Evolutionary conservation across 1,139 yeast species (phyloP), one percentile per base, ranked within the genome.

Genomic region (Geotrichum citri-aurantii): DNA sequence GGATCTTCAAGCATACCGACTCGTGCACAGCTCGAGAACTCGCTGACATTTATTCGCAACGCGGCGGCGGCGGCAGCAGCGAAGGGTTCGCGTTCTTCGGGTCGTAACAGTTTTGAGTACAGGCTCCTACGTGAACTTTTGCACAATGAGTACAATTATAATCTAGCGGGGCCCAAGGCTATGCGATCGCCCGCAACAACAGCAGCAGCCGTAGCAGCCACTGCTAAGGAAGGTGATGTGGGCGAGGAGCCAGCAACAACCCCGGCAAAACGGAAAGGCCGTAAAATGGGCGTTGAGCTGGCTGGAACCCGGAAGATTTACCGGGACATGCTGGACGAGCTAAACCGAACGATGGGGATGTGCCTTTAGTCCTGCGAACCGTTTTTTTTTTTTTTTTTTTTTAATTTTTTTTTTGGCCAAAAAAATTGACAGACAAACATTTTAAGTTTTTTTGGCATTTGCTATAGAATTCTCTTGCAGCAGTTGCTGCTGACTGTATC

Each of bases 11-110:
- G 7, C 7, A 5, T 26, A 26, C 44, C 44, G 3, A 37, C 17
- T 5, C 44, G 44, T 1, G 19, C 47, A 1, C 47, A 54, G 17
- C 19, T 62, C 17, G 51, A 49, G 10, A 62, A 59, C 42, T 61
- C 65, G 21, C 56, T 62, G 19, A 40, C 40, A 49, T 57, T 63
- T 44, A 48, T 63, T n/a, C 40, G 52, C 10, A 61, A 58, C 47
- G 65, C 65, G 2, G 59, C 61, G 5, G 40, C 44, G 5, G 49
- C 57, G 24, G 37, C 33, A 11, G 33, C 33, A 3, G 12, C 37
- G 33, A 29, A 11, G n/a, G 29, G 7, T 26, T 10, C 17, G n/a
- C 40, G 17, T 5, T 17, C 44, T 5, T 2, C 7, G 5, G 19
- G 19, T 4, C 17, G 17, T 19, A 8, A 8, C 17, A 33, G 12